Base-by-base conservation (phyloP, 1,284 basidiomycete genomes). In the Ceratobasidium sp. region DNA sequence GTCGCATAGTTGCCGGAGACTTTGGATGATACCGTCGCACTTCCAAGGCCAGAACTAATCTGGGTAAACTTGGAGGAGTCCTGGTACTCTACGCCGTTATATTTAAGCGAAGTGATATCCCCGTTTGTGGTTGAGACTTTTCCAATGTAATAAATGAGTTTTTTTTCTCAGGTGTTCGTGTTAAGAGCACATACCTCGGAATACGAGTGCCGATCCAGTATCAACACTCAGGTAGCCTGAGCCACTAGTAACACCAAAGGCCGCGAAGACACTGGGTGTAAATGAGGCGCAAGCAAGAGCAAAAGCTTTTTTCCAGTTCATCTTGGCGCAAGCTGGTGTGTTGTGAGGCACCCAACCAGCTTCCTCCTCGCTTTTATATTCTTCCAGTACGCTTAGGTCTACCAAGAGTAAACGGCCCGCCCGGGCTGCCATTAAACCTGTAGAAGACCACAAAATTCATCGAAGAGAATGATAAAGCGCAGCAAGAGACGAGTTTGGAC, bases 41-140 rank as follows among this genome's bases (percentile, higher is more conserved):
- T 56, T 26, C 77, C 77, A 12, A 80, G 53, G 13, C 79, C 79
- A 40, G 79, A 80, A 28, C 70, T 23, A 7, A 78, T 70, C 15
- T 78, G 77, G 12, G 64, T 72, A 15, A 49, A 60, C 20, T 73
- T 69, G 51, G 61, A 33, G 7, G 68, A 55, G 58, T 80, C 61
- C 73, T 80, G 79, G 40, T 68, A 75, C 55, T 80, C 67, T n/a
- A 71, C 53, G 44, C 71, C 66, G 33, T 76, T 56, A 39, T 76
- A 80, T n/a, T 63, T 58, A 23, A 80, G 42, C 10, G 73, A 77
- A 1, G 77, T 78, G 28, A 80, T 80, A 49, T 80, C 79, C 12
- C 79, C 75, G 39, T 64, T 75, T 4, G 69, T 58, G 10, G 69
- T 76, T n/a, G 73, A 76, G 23, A 76, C 73, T 76, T 20, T 26